phyloP scores from a whole-genome alignment of 2,329 filamentous ascomycete genomes.

The Ramichloridium luteum region DNA sequence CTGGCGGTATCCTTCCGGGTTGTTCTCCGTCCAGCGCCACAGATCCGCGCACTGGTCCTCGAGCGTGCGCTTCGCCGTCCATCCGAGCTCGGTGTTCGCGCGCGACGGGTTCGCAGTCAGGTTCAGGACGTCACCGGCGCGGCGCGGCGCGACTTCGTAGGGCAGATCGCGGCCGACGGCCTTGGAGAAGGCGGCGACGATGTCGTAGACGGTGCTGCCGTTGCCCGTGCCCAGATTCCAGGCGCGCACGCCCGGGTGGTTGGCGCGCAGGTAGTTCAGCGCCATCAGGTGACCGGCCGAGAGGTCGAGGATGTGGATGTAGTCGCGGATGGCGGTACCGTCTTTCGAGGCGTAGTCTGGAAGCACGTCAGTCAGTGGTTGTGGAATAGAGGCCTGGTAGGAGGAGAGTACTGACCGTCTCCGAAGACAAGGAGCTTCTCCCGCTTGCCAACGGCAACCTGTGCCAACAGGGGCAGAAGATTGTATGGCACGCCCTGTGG shows the following conservation, averaged over 20 bases:
- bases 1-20: slow-evolving; percentile 88
- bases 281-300: slow-evolving; percentile 77
- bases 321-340: slow-evolving; percentile 90
- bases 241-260: slow-evolving; percentile 79
- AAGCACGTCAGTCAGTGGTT: slow-evolving; percentile 4
- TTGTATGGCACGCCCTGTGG: slow-evolving; percentile 94
- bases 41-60: slow-evolving; percentile 89
- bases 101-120: slow-evolving; percentile 82
- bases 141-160: slow-evolving; percentile 72
- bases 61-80: slow-evolving; percentile 82
- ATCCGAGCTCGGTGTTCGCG: slow-evolving; percentile 78
- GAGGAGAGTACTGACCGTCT: slow-evolving; percentile 70
- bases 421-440: slow-evolving; percentile 93
- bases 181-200: slow-evolving; percentile 84
- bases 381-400: too few relatives aligned
- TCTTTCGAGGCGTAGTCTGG: slow-evolving; percentile 82
- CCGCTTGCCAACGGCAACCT: slow-evolving; percentile 89
- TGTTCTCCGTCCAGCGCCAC: slow-evolving; percentile 96
- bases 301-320: slow-evolving; percentile 91
- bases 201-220: slow-evolving; percentile 92
- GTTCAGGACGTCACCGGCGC: slow-evolving; percentile 84
- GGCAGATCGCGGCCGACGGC: slow-evolving; percentile 76
- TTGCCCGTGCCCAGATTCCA: slow-evolving; percentile 96
- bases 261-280: slow-evolving; percentile 73
- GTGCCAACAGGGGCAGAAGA: slow-evolving; percentile 81